Conservation (phyloP, 768 basidiomycete genomes). For the Pleurotus djamor region DNA sequence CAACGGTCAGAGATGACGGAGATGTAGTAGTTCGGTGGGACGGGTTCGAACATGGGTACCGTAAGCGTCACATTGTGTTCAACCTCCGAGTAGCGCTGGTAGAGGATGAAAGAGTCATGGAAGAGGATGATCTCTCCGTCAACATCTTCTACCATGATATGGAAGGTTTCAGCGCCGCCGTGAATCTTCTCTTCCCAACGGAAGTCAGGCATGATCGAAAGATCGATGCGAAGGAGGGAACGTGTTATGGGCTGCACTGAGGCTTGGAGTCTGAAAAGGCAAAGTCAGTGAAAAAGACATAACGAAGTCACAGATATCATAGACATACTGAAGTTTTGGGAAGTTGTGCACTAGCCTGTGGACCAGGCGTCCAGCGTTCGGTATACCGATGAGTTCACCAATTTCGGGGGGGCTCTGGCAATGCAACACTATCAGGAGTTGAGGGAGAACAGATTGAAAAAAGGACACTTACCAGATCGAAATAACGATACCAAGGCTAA, state of each 20-base stretch:
- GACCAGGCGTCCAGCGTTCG: conserved; percentile 89
- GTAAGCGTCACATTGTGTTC: conserved; percentile 95
- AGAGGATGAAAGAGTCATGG: conserved; percentile 90
- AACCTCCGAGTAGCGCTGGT: conserved; percentile 88
- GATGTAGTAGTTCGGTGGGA: conserved; percentile 98
- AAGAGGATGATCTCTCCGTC: conserved; percentile 97
- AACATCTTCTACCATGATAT: conserved; percentile 94
- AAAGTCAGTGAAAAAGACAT: conserved; percentile 2
- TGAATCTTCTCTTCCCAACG: conserved; percentile 97
- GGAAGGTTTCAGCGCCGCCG: conserved; percentile 84
- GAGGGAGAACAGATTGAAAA: neutral
- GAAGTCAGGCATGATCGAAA: conserved; percentile 97
- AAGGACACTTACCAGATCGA: conserved; percentile 62
- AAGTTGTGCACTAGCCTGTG: conserved; percentile 94
- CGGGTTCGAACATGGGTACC: conserved; percentile 95
- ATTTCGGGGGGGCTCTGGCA: conserved; percentile 78
- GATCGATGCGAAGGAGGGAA: conserved; percentile 86
- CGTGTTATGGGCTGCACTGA: conserved; percentile 97
- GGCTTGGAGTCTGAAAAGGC: conserved; percentile 83
- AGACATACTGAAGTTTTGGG: conserved; percentile 84
- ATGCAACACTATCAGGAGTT: neutral
- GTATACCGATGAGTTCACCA: conserved; percentile 92
- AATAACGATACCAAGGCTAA: conserved; percentile 96
- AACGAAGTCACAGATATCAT: neutral
- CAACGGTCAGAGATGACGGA: conserved; percentile 93